A percentile compares a stretch with the other conserved stretches of the same genome.
These are phyloP conservation scores for Talaromyces sp. DNA, from an alignment of 2,329 filamentous ascomycete genomes.

Conservation along the genomic window DNA sequence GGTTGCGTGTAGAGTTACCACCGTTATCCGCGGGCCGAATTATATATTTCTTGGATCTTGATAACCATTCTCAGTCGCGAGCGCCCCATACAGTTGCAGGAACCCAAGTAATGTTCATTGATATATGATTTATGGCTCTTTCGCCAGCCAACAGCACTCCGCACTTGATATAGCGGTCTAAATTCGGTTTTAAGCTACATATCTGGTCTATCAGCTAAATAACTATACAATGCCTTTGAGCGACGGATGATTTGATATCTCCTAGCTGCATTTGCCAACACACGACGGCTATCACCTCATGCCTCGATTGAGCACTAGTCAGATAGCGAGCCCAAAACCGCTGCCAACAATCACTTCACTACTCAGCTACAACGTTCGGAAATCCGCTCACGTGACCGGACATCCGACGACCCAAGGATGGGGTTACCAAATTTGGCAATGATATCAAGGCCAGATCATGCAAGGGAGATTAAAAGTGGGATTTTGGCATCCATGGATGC, in stretches of 20 bases:
- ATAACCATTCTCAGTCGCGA: background rate
- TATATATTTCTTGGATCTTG: background rate
- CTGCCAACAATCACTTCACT: background rate
- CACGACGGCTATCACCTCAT: background rate
- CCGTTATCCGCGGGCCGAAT: background rate
- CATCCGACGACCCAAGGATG: background rate
- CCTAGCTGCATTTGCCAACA: background rate
- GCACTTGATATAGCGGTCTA: background rate
- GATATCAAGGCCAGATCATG: background rate
- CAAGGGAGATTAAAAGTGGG: background rate
- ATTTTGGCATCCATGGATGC: background rate
- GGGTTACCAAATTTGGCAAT: slow-evolving; percentile 6
- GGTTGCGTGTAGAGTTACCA: background rate
- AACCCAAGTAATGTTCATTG: background rate
- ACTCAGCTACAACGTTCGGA: background rate
- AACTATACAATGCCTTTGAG: background rate
- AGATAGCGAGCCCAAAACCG: background rate
- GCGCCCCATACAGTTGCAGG: background rate
- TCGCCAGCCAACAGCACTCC: background rate
- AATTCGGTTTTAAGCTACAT: background rate
- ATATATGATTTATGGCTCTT: background rate
- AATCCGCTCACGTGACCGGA: slow-evolving; percentile 19
- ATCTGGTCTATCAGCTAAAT: background rate
- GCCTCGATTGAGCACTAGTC: background rate
- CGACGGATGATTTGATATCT: background rate